Base-by-base conservation (phyloP, 352 stramenopile genomes). In the Phytophthora ohioensis region DNA sequence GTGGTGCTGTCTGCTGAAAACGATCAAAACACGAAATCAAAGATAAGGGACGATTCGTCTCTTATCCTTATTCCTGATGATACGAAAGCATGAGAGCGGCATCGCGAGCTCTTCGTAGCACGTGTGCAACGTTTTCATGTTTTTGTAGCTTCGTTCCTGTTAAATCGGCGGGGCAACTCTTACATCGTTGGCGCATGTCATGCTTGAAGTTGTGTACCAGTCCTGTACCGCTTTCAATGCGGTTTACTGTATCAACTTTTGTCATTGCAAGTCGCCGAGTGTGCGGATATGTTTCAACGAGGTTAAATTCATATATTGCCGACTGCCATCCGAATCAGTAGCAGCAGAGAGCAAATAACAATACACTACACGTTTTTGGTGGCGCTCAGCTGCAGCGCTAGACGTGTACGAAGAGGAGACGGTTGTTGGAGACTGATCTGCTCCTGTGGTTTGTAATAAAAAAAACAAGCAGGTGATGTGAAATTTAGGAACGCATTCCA, bases 301-400 rank as follows among this genome's bases (percentile, higher is more conserved):
- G 32, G 10, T 11, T 27, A 31, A 46, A 49, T 43, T 39, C 41
- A 36, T 51, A 34, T 61, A 55, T 60, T 68, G 42, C 31, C n/a
- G n/a, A 53, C n/a, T 46, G 32, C 6, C 27, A 32, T 17, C 27
- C 21, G 10, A 9, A 36, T 21, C 45, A 55, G 11, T 34, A 38
- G 52, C 9, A 55, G 32, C 39, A 63, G 7, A 63, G 21, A 42
- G 4, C 12, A 58, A 55, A 71, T 61, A 55, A 71, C 27, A 65
- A 69, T 71, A 60, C 53, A 69, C 70, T 82, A 87, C 39, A 86
- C 56, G 45, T 68, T 77, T 62, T 82, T 84, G 7, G 78, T 71
- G 15, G 76, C 63, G 30, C 59, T 73, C 12, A 84, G 49, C 41
- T 83, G 71, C 32, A 87, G 67, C 47, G 81, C 79, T 36, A 89